A percentile compares a stretch with the other conserved stretches of the same genome.
phyloP scores from a whole-genome alignment of 2,329 filamentous ascomycete species.

The Clarireedia monteithiana region DNA sequence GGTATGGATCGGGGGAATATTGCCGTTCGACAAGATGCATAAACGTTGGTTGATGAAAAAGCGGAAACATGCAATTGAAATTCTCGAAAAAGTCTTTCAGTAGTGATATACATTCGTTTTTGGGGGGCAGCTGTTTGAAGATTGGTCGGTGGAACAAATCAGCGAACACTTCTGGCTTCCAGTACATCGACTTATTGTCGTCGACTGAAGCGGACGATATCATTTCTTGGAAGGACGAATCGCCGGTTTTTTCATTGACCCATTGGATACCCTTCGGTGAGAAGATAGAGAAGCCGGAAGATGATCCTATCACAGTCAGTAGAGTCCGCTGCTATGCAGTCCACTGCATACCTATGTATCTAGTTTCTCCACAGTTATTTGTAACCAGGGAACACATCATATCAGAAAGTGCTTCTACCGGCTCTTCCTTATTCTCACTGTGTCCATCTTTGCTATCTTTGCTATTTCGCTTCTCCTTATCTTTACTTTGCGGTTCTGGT shows the following conservation, averaged over 20 bases:
- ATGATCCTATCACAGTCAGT: constrained; percentile 57
- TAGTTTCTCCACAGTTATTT: constrained; percentile 87
- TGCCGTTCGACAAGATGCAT: constrained; percentile 95
- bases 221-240: constrained; percentile 89
- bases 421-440: constrained; percentile 48
- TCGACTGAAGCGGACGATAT: constrained; percentile 86
- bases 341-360: constrained; percentile 71
- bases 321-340: not conserved
- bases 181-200: constrained; percentile 92
- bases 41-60: constrained; percentile 96
- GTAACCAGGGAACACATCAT: constrained; percentile 99
- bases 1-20: constrained; percentile 86
- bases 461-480: constrained; percentile 19
- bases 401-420: constrained; percentile 84
- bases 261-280: constrained; percentile 96
- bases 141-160: constrained; percentile 83
- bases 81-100: constrained; percentile 95
- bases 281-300: constrained; percentile 97
- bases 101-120: constrained; percentile 79
- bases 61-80: constrained; percentile 97
- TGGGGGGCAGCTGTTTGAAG: constrained; percentile 75
- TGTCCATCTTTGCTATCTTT: constrained; percentile 24
- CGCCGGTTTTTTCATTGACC: constrained; percentile 98
- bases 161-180: constrained; percentile 95
- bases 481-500: constrained; percentile 33